Percentiles rank a stretch among this genome's conserved stretches.
These are phyloP conservation scores for Fusarium gaditjirri DNA, from an alignment of 2,329 filamentous ascomycete genomes.

Conservation along the genomic window DNA sequence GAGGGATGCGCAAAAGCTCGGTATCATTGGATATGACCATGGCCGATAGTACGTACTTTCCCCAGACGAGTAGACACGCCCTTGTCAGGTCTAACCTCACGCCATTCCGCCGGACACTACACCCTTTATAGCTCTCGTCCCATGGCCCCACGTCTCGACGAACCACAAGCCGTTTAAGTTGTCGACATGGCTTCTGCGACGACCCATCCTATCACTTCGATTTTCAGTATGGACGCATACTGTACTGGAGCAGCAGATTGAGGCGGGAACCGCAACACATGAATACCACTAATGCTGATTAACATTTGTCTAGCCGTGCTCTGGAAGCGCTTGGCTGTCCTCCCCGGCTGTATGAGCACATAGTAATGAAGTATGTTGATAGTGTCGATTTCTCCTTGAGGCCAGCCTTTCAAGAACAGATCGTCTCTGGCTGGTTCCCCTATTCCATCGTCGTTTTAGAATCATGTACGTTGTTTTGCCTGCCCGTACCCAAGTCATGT, in stretches of 20 bases:
- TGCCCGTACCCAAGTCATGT: constrained; percentile 13
- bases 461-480: constrained; percentile 18
- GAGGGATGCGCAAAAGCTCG: constrained; percentile 20
- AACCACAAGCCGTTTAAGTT: constrained; percentile 35
- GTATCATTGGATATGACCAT: constrained; percentile 28
- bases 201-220: constrained; percentile 37
- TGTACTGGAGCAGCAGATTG: constrained; percentile 25
- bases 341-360: constrained; percentile 5
- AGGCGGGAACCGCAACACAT: constrained; percentile 20
- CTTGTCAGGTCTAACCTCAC: constrained; percentile 41
- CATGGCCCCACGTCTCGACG: constrained; percentile 43
- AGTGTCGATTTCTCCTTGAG: neutral
- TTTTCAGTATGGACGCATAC: constrained; percentile 14
- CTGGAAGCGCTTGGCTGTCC: constrained; percentile 13
- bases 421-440: neutral
- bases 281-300: constrained; percentile 22
- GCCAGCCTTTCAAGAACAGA: neutral
- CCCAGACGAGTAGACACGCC: constrained; percentile 39
- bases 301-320: constrained; percentile 24
- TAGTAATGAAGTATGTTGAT: neutral
- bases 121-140: constrained; percentile 42
- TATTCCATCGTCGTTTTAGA: neutral
- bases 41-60: constrained; percentile 30
- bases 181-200: constrained; percentile 28
- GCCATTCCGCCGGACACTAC: constrained; percentile 45